Base-by-base conservation (phyloP, 805 yeast genomes). In the Lipomyces yamadae region DNA sequence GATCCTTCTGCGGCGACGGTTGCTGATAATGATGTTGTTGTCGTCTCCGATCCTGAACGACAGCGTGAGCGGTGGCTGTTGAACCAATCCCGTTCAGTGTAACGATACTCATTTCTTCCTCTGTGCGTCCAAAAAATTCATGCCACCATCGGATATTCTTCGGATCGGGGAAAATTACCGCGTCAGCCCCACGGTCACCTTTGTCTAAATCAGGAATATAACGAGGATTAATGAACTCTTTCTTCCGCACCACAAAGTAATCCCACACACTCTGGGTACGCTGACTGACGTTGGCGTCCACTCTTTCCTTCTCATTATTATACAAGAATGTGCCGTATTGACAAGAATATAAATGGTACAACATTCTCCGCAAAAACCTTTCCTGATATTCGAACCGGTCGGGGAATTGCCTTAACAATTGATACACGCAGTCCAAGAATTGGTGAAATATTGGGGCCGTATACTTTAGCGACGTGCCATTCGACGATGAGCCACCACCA, bases 391-490 rank as follows among this genome's bases (percentile, higher is more conserved):
- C 97, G 77, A 95, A 95, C 57, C 81, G 78, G 0, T 79, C 73
- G 0, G 97, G 97, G 71, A 85, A 82, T 74, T 92, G 96, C 6
- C 86, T 77, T 61, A 84, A 76, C 24, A 94, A 75, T 75, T 95
- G 99, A 76, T 88, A 92, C 1, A 92, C 89, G 70, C 95, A 88
- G 74, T 95, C 99, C 57, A 95, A 78, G 78, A 93, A 95, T 75
- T 95, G 99, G 73, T 92, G 98, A 78, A 95, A 94, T 1, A 93
- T 86, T 0, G 99, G 99, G 11, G 97, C 90, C n/a, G 88, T 86
- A 63, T 86, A 83, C 69, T 88, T 87, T 60, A 68, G 50, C 24
- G 63, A 56, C n/a, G 59, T 63, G 45, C 70, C 70, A 18, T 58
- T 53, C 29, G 62, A 30, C 13, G 18, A 11, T 6, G 30, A 8